Evolutionary conservation across 2,329 filamentous ascomycete genomes (phyloP).

Genomic region (Aspergillus arachidicola): DNA sequence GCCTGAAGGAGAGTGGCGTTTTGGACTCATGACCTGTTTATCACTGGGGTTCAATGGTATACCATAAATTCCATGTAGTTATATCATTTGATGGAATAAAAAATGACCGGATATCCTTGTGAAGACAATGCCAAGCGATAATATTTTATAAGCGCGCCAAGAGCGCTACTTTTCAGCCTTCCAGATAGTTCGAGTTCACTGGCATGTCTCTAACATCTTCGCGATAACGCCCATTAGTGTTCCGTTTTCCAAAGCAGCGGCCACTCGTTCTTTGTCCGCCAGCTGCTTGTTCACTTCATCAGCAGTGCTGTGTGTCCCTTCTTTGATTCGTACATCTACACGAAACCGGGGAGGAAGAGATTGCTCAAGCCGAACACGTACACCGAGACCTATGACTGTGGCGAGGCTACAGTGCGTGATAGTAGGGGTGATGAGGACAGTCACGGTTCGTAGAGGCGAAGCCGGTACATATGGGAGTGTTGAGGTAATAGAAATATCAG

Average conservation of each 20-base stretch:
- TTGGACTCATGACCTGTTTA: constrained; percentile 60
- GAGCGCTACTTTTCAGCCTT: not conserved
- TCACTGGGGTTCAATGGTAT: not conserved
- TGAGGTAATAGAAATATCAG: constrained; percentile 80
- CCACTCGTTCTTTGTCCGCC: constrained; percentile 93
- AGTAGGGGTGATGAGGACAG: constrained; percentile 90
- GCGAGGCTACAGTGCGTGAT: constrained; percentile 96
- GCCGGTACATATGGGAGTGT: constrained; percentile 61
- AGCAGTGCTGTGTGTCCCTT: constrained; percentile 91
- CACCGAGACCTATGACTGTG: constrained; percentile 91
- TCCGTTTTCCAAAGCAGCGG: constrained; percentile 90
- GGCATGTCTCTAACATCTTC: constrained; percentile 90
- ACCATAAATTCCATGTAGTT: constrained; percentile 21
- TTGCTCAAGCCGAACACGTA: constrained; percentile 88
- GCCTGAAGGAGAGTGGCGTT: constrained; percentile 83
- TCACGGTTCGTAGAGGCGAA: constrained; percentile 70
- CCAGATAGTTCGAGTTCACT: constrained; percentile 42
- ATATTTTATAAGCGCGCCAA: not conserved
- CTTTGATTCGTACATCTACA: constrained; percentile 90
- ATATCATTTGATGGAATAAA: constrained; percentile 17
- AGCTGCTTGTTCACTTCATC: constrained; percentile 97
- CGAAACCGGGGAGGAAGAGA: constrained; percentile 88
- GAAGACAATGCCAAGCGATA: not conserved
- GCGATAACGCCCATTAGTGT: constrained; percentile 83
- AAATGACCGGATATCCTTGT: not conserved